A percentile compares a stretch with the other conserved stretches of the same genome.
Evolutionary conservation across 2,329 filamentous ascomycete species (phyloP).

Genomic region (Capronia epimyces): DNA sequence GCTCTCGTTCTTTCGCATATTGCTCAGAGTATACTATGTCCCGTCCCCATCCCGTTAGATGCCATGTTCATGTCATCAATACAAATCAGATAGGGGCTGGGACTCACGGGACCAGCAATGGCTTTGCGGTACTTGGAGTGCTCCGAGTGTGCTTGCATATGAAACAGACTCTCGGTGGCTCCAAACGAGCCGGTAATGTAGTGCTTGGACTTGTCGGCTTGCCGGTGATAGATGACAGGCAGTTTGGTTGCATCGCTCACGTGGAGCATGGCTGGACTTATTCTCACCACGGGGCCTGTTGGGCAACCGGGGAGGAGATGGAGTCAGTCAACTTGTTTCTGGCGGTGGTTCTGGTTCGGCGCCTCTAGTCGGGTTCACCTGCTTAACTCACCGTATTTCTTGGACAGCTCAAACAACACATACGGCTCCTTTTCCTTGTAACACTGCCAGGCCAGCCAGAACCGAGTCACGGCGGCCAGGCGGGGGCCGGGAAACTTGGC

Average conservation of each 20-base stretch:
- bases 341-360: not conserved
- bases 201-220: constrained; percentile 54
- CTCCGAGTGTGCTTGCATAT: constrained; percentile 49
- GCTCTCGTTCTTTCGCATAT: constrained; percentile 56
- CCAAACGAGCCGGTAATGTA: constrained; percentile 57
- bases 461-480: constrained; percentile 44
- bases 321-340: not conserved
- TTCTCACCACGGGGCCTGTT: constrained; percentile 49
- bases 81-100: not conserved
- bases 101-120: constrained; percentile 37
- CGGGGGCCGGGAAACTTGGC: constrained; percentile 30
- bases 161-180: constrained; percentile 52
- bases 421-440: constrained; percentile 44
- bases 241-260: constrained; percentile 51
- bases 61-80: too few species aligned
- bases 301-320: not conserved
- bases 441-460: constrained; percentile 53
- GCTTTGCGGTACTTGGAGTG: constrained; percentile 53
- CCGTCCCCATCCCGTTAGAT: too few species aligned
- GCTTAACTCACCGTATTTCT: constrained; percentile 46
- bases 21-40: constrained; percentile 48
- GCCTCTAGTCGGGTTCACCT: not conserved
- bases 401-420: constrained; percentile 40
- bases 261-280: constrained; percentile 50
- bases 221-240: constrained; percentile 52